Conservation (phyloP, 202 grass and related monocot genomes). For the Cymbopogon flexuosus region DNA sequence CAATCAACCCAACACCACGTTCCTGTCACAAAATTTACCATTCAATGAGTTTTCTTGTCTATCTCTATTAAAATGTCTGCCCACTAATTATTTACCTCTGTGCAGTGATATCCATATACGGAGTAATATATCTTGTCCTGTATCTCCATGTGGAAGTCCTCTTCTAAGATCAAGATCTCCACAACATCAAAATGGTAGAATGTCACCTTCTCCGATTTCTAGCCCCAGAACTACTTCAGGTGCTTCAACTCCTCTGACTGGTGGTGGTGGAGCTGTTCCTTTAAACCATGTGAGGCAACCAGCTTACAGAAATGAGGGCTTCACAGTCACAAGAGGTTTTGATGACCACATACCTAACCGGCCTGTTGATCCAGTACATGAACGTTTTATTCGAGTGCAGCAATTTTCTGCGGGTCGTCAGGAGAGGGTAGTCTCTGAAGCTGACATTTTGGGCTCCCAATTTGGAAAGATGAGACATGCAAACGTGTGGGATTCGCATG, state of each 20-base stretch:
- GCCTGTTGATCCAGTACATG: slow-evolving; percentile 24
- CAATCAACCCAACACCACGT: neutral
- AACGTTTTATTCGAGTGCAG: slow-evolving; percentile 46
- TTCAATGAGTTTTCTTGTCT: slow-evolving; percentile 20
- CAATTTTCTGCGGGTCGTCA: slow-evolving; percentile 39
- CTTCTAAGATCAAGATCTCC: slow-evolving; percentile 77
- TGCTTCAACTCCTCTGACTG: slow-evolving; percentile 79
- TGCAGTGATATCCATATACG: slow-evolving; percentile 65
- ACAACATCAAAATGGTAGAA: slow-evolving; percentile 60
- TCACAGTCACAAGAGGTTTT: slow-evolving; percentile 39
- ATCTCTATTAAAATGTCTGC: slow-evolving; percentile 1
- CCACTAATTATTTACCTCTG: slow-evolving; percentile 28
- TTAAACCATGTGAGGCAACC: slow-evolving; percentile 51
- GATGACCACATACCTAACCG: slow-evolving; percentile 36
- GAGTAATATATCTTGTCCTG: slow-evolving; percentile 93
- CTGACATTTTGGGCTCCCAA: slow-evolving; percentile 61
- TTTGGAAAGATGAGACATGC: slow-evolving; percentile 60
- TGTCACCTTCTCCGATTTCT: slow-evolving; percentile 90
- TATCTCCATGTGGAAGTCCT: slow-evolving; percentile 91
- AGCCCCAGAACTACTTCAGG: slow-evolving; percentile 88
- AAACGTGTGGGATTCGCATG: slow-evolving; percentile 53
- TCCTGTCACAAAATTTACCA: slow-evolving; percentile 12
- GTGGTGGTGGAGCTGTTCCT: slow-evolving; percentile 71
- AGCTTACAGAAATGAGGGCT: slow-evolving; percentile 56
- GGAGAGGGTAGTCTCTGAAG: slow-evolving; percentile 56